Conservation (phyloP, 805 yeast species). For the Yamadazyma philogaea region DNA sequence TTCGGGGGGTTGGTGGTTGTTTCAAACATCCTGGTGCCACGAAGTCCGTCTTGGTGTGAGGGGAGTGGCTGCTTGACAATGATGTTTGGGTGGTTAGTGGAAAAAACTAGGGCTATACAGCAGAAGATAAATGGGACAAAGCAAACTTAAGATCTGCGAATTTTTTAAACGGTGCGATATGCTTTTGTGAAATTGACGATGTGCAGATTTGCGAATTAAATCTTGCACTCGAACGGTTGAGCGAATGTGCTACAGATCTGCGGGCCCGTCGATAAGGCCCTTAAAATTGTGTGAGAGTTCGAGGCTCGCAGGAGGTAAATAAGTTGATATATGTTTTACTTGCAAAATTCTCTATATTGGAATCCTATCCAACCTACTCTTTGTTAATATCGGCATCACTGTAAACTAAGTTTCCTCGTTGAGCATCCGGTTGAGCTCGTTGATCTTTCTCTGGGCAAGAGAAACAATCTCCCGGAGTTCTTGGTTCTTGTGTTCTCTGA, state of each 20-base stretch:
- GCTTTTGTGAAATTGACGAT: not conserved
- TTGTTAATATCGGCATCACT: not conserved
- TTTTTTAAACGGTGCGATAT: not conserved
- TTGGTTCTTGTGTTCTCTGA: conserved; percentile 29
- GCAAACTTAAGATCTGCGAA: conserved; percentile 6
- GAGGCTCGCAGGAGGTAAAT: too few species aligned
- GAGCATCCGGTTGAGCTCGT: conserved; percentile 4
- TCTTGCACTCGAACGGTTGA: too few species aligned
- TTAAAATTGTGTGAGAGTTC: too few species aligned
- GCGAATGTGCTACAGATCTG: too few species aligned
- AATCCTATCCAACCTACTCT: too few species aligned
- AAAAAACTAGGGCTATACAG: not conserved
- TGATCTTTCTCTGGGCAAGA: conserved; percentile 26
- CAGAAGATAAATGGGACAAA: conserved; percentile 1
- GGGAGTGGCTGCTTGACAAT: not conserved
- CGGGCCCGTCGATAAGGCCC: too few species aligned
- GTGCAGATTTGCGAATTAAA: not conserved
- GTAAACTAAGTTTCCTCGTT: too few species aligned
- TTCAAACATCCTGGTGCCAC: conserved; percentile 2
- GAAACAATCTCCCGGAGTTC: conserved; percentile 47
- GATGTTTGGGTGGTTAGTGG: not conserved
- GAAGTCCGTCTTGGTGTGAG: not conserved
- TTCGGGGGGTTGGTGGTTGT: conserved; percentile 1
- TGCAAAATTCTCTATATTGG: too few species aligned
- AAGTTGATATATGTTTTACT: too few species aligned